Evolutionary conservation across 345 rosid species (phyloP).

Genomic region (Gossypium thurberi): DNA sequence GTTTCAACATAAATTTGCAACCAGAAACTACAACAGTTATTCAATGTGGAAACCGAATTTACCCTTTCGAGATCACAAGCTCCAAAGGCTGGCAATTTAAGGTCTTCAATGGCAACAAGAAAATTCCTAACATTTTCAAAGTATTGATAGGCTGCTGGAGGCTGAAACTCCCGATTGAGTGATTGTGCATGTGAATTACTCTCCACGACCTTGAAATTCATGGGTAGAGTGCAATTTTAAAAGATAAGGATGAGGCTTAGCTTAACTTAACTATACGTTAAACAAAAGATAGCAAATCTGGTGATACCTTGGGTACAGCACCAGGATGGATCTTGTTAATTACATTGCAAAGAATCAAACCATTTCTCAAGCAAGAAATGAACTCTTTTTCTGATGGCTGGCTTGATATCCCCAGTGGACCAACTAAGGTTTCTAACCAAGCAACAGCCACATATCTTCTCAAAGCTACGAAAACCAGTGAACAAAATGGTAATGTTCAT

Average conservation of each 20-base stretch:
- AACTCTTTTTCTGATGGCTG: constrained; percentile 80
- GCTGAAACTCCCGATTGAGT: constrained; percentile 51
- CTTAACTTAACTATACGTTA: background rate
- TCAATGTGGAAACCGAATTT: constrained; percentile 1
- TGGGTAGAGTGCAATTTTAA: background rate
- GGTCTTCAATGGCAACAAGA: constrained; percentile 66
- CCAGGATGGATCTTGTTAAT: constrained; percentile 82
- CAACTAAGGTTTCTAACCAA: constrained; percentile 71
- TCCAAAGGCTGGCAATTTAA: constrained; percentile 81
- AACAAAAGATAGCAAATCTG: background rate
- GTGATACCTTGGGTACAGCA: constrained; percentile 65
- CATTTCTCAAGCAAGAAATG: constrained; percentile 86
- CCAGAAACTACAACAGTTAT: background rate
- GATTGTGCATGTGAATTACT: constrained; percentile 40
- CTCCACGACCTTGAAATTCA: constrained; percentile 65
- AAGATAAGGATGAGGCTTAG: background rate
- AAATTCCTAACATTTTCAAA: constrained; percentile 91
- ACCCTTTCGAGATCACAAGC: constrained; percentile 98
- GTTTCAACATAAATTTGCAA: background rate
- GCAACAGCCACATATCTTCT: constrained; percentile 63
- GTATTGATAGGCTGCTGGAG: constrained; percentile 73
- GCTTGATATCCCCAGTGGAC: constrained; percentile 52
- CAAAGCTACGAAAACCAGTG: constrained; percentile 38
- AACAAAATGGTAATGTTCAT: background rate
- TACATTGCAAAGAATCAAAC: constrained; percentile 67